phyloP scores from a whole-genome alignment of 805 yeast species.

The Isabelozyma rhagii region DNA sequence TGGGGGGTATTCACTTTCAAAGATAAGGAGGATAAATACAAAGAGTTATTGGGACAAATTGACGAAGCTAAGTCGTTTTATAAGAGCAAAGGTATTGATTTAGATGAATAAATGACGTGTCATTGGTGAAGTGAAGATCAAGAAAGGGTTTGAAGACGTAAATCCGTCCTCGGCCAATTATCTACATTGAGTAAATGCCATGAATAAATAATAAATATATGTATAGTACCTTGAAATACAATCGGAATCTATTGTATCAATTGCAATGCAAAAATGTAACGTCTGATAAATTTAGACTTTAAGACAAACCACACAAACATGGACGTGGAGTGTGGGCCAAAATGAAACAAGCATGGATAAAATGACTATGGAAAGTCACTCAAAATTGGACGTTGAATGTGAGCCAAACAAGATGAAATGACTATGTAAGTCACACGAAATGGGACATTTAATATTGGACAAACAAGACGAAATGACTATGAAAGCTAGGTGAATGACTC shows the following conservation, averaged over 20 bases:
- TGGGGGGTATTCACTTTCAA: conserved; percentile 67
- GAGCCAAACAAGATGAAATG: no score
- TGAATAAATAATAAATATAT: neutral
- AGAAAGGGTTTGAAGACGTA: neutral
- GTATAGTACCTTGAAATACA: neutral
- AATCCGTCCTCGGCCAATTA: no score
- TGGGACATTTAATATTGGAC: no score
- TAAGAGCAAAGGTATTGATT: conserved; percentile 52
- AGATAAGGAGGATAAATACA: conserved; percentile 65
- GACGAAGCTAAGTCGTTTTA: conserved; percentile 61
- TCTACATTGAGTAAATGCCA: neutral
- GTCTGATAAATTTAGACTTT: no score
- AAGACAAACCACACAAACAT: neutral
- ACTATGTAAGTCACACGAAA: no score
- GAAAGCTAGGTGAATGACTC: no score
- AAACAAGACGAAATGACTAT: no score
- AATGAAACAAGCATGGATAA: no score
- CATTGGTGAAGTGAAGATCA: neutral
- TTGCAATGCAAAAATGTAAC: neutral
- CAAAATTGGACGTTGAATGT: no score
- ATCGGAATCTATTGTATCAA: neutral
- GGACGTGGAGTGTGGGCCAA: neutral
- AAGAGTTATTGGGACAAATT: conserved; percentile 56
- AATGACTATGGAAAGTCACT: no score
- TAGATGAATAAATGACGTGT: conserved; percentile 24